Evolutionary conservation across 441 rosid genomes (phyloP).

Genomic region (Brassica balearica): DNA sequence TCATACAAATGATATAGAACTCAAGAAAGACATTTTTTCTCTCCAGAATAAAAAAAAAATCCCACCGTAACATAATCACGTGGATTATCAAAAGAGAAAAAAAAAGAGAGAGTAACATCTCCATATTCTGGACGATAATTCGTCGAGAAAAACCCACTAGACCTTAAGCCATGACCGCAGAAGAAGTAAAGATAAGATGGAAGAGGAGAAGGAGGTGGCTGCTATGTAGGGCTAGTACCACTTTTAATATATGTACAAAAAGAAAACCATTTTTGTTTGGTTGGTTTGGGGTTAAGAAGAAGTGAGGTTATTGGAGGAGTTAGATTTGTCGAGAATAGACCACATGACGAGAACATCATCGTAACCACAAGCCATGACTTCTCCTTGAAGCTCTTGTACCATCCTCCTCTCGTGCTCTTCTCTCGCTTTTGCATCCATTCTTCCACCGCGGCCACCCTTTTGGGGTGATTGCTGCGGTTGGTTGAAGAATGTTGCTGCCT

Average conservation of each 20-base stretch:
- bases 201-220: constrained; percentile 5
- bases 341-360: constrained; percentile 97
- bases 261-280: neutral
- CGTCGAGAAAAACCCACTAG: constrained; percentile 33
- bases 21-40: constrained; percentile 30
- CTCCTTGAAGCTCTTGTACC: constrained; percentile 79
- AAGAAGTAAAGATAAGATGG: constrained; percentile 15
- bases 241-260: constrained; percentile 36
- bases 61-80: constrained; percentile 32
- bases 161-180: constrained; percentile 17
- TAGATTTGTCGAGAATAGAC: constrained; percentile 95
- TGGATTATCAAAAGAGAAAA: constrained; percentile 34
- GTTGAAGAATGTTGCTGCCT: constrained; percentile 82
- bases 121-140: constrained; percentile 31
- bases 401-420: constrained; percentile 59
- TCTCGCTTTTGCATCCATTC: constrained; percentile 34
- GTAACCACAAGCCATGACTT: constrained; percentile 92
- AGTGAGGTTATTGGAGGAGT: constrained; percentile 58
- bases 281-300: constrained; percentile 45
- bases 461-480: constrained; percentile 58
- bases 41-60: constrained; percentile 18
- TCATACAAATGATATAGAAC: constrained; percentile 30
- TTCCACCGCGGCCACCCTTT: constrained; percentile 31
- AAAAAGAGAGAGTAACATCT: constrained; percentile 10
- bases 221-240: constrained; percentile 14